These are phyloP conservation scores for Alternaria burnsii DNA, from an alignment of 2,329 filamentous ascomycete genomes.

Conservation along the genomic window DNA sequence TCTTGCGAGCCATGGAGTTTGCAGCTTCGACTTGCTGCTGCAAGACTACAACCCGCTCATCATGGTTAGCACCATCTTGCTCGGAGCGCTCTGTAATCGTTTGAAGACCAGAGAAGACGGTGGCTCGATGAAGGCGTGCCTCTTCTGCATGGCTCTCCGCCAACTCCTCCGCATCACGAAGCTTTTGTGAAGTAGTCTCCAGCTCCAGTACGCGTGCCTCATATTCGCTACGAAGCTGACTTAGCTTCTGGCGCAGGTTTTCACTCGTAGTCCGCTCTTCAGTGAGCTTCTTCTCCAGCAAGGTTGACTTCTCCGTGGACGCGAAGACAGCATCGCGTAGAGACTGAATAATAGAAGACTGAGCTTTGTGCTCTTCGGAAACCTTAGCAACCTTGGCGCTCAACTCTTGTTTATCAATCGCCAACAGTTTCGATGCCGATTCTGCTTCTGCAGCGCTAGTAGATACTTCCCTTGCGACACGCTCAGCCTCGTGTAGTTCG, in stretches of 20 bases:
- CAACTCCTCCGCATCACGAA: conserved; percentile 87
- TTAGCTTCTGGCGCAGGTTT: conserved; percentile 77
- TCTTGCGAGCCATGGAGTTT: conserved; percentile 82
- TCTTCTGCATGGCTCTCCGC: conserved; percentile 88
- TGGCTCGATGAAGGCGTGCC: conserved; percentile 83
- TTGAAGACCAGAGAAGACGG: conserved; percentile 82
- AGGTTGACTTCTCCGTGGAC: conserved; percentile 76
- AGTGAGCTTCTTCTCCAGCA: conserved; percentile 81
- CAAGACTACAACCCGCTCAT: conserved; percentile 75
- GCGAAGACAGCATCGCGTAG: conserved; percentile 80
- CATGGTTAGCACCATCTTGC: conserved; percentile 56
- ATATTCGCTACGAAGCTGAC: conserved; percentile 80
- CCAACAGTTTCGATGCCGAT: conserved; percentile 76
- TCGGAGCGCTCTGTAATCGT: conserved; percentile 70
- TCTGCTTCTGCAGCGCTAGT: conserved; percentile 80
- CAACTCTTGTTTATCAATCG: conserved; percentile 85
- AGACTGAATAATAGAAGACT: conserved; percentile 74
- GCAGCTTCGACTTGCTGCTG: conserved; percentile 82
- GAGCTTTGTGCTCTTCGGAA: conserved; percentile 72
- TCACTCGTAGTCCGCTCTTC: conserved; percentile 83
- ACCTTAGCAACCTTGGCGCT: conserved; percentile 73
- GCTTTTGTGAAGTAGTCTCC: conserved; percentile 73
- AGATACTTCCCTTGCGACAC: conserved; percentile 80
- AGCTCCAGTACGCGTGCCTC: conserved; percentile 82
- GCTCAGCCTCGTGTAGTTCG: conserved; percentile 82